Evolutionary conservation across 305 asterid species (phyloP), one percentile per base, ranked within the genome.

Genomic region (Fraxinus velutina): DNA sequence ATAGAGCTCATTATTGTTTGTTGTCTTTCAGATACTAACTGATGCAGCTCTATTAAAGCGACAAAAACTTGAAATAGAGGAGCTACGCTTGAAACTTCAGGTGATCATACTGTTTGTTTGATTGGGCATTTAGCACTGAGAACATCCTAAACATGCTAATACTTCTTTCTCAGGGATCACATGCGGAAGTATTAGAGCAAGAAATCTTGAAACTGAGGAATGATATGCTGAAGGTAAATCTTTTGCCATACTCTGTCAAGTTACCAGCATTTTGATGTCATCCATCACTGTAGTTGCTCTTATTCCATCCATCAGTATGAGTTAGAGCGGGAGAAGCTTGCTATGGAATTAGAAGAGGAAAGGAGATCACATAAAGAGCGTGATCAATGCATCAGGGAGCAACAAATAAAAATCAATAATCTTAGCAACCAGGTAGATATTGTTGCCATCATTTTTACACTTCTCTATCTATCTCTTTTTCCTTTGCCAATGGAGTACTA

Each of bases 21-120:
- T 50, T 82, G 76, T 72, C 17, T 74, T 86, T 84, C 88, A 96
- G 98, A 91, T 96, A 88, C 83, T 96, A 88, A 94, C 97, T 24
- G 99, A 96, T 83, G 99, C 93, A 50, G 99, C 99, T 81, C 88
- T 96, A 83, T 82, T 96, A 84, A 96, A 92, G 92, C 84, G 98
- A 85, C 98, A 96, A 82, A 93, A 90, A 73, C 88, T 89, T 81
- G 99, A 94, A 88, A 96, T 96, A 83, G 99, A 96, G 89, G 97
- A 90, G 77, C 87, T 96, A 64, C 93, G 93, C 78, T 84, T 80
- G 83, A 96, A 94, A 84, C 99, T 96, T 89, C 94, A 94, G 98
- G 99, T 96, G 80, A 34, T 78, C 34, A 29, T 73, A 50, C 12
- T 78, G 36, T 9, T 39, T 73, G 17, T 78, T 87, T 42, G 24